These are phyloP conservation scores for Gloeophyllum trabeum DNA, from an alignment of 768 basidiomycete genomes.

Conservation along the genomic window DNA sequence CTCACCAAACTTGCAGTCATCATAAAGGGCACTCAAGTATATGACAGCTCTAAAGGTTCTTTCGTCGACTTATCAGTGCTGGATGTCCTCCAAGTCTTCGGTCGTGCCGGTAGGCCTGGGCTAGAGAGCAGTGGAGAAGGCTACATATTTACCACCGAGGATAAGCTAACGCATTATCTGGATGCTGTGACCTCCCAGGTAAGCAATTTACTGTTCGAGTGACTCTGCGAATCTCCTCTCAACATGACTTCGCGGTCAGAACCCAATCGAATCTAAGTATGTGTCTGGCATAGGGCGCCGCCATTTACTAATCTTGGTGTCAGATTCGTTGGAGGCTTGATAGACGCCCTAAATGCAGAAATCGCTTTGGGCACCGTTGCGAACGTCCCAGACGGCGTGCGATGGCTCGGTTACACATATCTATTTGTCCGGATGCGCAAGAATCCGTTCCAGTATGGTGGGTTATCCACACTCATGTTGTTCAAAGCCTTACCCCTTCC, in stretches of 20 bases:
- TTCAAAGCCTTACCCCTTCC: not conserved
- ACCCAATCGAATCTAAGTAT: conserved; percentile 93
- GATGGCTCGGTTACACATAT: conserved; percentile 97
- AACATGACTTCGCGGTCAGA: conserved; percentile 35
- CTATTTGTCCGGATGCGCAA: conserved; percentile 90
- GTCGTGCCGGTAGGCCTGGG: conserved; percentile 85
- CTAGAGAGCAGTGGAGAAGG: conserved; percentile 91
- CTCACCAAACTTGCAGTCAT: conserved; percentile 39
- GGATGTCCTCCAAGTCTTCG: conserved; percentile 96
- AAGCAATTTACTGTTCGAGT: conserved; percentile 10
- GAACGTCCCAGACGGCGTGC: conserved; percentile 74
- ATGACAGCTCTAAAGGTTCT: conserved; percentile 81
- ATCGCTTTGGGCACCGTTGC: conserved; percentile 91
- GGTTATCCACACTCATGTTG: conserved; percentile 8
- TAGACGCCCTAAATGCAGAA: conserved; percentile 91
- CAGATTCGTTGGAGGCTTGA: conserved; percentile 72
- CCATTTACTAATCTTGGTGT: not conserved
- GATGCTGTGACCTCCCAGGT: conserved; percentile 84
- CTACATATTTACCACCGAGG: conserved; percentile 90
- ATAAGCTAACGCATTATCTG: conserved; percentile 87
- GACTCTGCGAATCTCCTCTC: not conserved
- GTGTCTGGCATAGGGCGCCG: not conserved
- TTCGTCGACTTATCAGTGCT: conserved; percentile 90
- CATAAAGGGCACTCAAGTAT: conserved; percentile 97
- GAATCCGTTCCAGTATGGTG: conserved; percentile 83